phyloP scores from a whole-genome alignment of 1,284 basidiomycete genomes.

The Peniophora sp. region DNA sequence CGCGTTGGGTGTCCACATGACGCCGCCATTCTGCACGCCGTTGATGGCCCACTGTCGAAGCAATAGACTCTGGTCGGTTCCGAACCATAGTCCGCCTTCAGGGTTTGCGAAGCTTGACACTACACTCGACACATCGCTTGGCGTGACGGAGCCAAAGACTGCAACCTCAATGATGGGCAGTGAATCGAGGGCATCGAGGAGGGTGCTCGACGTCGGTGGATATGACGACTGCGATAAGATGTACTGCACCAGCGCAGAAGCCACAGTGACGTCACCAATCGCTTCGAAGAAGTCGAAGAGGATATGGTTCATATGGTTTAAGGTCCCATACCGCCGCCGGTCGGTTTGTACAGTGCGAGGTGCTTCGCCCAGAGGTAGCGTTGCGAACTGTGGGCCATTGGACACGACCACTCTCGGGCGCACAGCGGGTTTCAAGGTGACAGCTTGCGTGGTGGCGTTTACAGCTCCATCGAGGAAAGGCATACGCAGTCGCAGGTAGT shows the following conservation, averaged over 20 bases:
- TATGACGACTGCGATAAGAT: conserved; percentile 29
- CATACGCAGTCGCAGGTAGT: conserved; percentile 45
- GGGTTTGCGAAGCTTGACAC: conserved; percentile 47
- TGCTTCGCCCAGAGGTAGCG: conserved; percentile 27
- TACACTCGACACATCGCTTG: conserved; percentile 37
- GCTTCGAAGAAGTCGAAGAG: conserved; percentile 48
- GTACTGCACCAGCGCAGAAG: conserved; percentile 39
- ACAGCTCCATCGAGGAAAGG: conserved; percentile 41
- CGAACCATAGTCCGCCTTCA: conserved; percentile 50
- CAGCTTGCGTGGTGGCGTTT: conserved; percentile 40
- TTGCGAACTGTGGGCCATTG: conserved; percentile 40
- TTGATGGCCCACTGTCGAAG: conserved; percentile 50
- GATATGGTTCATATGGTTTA: conserved; percentile 47
- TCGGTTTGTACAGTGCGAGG: conserved; percentile 25
- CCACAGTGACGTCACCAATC: conserved; percentile 37
- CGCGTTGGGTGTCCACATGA: conserved; percentile 48
- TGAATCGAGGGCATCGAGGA: conserved; percentile 30
- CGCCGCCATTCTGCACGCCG: conserved; percentile 21
- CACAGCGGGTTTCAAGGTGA: conserved; percentile 34
- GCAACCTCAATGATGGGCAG: conserved; percentile 54
- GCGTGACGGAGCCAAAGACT: conserved; percentile 45
- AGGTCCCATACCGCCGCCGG: conserved; percentile 46
- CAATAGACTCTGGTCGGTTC: conserved; percentile 36
- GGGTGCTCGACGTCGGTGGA: conserved; percentile 30
- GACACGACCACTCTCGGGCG: conserved; percentile 40